Evolutionary conservation across 129 eudicot genomes (phyloP).

Genomic region (Daucus carota): DNA sequence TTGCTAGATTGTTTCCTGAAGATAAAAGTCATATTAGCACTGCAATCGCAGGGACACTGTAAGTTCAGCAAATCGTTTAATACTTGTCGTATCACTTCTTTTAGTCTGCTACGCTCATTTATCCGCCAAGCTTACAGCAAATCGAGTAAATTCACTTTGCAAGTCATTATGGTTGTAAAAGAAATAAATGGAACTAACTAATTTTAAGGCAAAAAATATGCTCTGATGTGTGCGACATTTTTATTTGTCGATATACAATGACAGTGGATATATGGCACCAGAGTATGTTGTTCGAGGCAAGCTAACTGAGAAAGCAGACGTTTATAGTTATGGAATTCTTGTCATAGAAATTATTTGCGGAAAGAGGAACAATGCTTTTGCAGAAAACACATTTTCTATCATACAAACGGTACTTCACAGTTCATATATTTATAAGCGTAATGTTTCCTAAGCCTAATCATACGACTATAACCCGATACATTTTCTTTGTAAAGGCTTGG

Average conservation of each 20-base stretch:
- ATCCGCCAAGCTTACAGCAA: neutral
- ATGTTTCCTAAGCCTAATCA: neutral
- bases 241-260: neutral
- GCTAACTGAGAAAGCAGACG: conserved; percentile 38
- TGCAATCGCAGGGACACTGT: conserved; percentile 48
- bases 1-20: conserved; percentile 36
- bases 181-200: neutral
- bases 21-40: conserved; percentile 43
- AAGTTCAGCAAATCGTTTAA: conserved; percentile 14
- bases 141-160: neutral
- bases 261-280: conserved; percentile 44
- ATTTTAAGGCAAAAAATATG: neutral
- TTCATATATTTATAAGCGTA: too few species aligned
- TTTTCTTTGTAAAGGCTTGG: conserved; percentile 22
- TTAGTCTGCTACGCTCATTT: neutral
- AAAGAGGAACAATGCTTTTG: conserved; percentile 18
- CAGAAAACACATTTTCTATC: conserved; percentile 19
- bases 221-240: neutral
- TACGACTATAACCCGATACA: neutral
- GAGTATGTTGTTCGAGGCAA: conserved; percentile 41
- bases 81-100: neutral
- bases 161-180: neutral
- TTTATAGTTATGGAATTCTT: conserved; percentile 38
- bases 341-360: conserved; percentile 30
- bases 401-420: conserved; percentile 24